Percentiles rank a stretch among this genome's conserved stretches.
Evolutionary conservation across 2,329 filamentous ascomycete species (phyloP).

Genomic region (Sclerotinia trifoliorum): DNA sequence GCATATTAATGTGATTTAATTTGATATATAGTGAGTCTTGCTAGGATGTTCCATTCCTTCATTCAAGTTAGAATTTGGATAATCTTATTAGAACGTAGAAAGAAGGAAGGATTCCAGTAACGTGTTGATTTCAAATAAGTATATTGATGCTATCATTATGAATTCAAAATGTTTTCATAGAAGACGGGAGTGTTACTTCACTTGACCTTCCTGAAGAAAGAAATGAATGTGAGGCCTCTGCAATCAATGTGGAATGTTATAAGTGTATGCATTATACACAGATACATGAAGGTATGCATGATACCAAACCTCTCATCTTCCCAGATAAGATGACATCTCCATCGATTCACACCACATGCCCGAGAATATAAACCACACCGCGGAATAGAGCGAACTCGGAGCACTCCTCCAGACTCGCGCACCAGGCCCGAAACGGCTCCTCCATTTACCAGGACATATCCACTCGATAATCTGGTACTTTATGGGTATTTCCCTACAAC

Average conservation of each 20-base stretch:
- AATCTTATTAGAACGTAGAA: neutral
- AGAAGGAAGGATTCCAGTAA: neutral
- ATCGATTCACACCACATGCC: neutral
- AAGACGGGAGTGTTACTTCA: neutral
- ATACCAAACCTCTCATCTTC: neutral
- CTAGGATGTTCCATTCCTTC: neutral
- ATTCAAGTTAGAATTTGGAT: neutral
- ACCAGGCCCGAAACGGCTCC: neutral
- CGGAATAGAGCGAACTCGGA: neutral
- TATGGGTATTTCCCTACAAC: neutral
- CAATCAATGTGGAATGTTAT: too few species aligned
- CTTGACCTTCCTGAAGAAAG: too few species aligned
- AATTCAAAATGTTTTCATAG: neutral
- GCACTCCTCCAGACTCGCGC: neutral
- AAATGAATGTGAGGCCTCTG: too few species aligned
- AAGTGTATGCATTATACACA: too few species aligned
- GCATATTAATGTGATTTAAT: neutral
- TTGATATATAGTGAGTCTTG: neutral
- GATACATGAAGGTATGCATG: neutral
- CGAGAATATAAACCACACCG: neutral
- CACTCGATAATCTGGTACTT: neutral
- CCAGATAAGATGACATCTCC: neutral
- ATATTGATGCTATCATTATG: neutral
- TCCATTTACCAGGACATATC: neutral
- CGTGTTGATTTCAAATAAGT: neutral